Evolutionary conservation across 1,139 yeast genomes (phyloP).

Genomic region (Sugiyamaella pinicola): DNA sequence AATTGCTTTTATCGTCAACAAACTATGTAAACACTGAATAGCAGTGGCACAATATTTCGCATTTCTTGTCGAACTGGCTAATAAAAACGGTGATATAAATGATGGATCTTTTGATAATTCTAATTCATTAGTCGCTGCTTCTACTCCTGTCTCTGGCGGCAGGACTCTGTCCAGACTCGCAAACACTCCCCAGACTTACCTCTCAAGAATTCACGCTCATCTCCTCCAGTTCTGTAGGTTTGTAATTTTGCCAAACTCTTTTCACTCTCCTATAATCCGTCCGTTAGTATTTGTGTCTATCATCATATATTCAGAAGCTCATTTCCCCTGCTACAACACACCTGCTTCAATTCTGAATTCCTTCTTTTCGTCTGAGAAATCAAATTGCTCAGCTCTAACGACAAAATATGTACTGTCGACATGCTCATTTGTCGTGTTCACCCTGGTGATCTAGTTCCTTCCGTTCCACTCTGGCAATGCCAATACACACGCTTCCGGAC

Average conservation of each 20-base stretch:
- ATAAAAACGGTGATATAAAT: slow-evolving; percentile 67
- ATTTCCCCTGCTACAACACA: slow-evolving; percentile 28
- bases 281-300: too few relatives aligned
- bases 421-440: too few relatives aligned
- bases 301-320: background rate
- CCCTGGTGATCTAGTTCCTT: too few relatives aligned
- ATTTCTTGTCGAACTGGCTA: slow-evolving; percentile 74
- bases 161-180: too few relatives aligned
- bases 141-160: background rate
- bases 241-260: slow-evolving; percentile 56
- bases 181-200: slow-evolving; percentile 36
- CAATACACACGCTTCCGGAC: too few relatives aligned
- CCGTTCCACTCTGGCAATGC: too few relatives aligned
- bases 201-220: slow-evolving; percentile 40
- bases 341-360: slow-evolving; percentile 61
- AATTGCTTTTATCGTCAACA: slow-evolving; percentile 55
- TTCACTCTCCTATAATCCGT: slow-evolving; percentile 56
- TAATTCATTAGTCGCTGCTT: slow-evolving; percentile 9
- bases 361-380: slow-evolving; percentile 72
- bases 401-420: slow-evolving; percentile 34
- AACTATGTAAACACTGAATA: slow-evolving; percentile 64
- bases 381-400: slow-evolving; percentile 58
- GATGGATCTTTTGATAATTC: slow-evolving; percentile 50
- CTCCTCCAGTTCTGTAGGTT: slow-evolving; percentile 36
- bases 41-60: slow-evolving; percentile 73